These are phyloP conservation scores for Eragrostis tef DNA, from an alignment of 202 grass and related monocot genomes.

Conservation along the genomic window DNA sequence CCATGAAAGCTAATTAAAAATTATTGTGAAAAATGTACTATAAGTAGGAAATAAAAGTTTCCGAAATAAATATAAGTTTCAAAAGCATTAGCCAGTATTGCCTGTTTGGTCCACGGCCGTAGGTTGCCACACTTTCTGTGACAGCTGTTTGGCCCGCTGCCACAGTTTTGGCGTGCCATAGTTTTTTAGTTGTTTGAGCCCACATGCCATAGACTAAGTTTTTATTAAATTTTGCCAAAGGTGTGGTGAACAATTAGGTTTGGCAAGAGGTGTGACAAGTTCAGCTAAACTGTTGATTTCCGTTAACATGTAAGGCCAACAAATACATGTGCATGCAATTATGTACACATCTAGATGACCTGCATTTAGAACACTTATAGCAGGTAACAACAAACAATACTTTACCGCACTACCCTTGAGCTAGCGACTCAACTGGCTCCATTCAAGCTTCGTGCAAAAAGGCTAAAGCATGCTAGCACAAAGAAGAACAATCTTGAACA, in stretches of 20 bases:
- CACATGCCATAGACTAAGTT: no score
- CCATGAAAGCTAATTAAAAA: neutral
- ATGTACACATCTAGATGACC: neutral
- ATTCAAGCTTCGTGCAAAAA: constrained; percentile 18
- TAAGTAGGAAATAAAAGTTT: neutral
- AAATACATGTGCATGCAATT: neutral
- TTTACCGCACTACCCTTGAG: neutral
- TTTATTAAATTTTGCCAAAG: no score
- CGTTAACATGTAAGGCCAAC: neutral
- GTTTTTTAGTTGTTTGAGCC: no score
- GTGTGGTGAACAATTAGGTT: no score
- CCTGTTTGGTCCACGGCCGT: no score
- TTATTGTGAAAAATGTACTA: neutral
- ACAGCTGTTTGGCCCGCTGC: no score
- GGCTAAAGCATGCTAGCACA: neutral
- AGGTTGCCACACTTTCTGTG: no score
- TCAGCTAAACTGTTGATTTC: neutral
- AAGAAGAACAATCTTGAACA: neutral
- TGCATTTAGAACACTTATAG: neutral
- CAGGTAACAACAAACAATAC: neutral
- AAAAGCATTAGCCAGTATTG: neutral
- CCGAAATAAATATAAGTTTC: neutral
- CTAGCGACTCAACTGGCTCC: constrained; percentile 14
- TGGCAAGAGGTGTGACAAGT: no score
- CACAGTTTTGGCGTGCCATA: no score